These are phyloP conservation scores for Zymoseptoria crescenta DNA, from an alignment of 2,329 filamentous ascomycete species.

Conservation along the genomic window DNA sequence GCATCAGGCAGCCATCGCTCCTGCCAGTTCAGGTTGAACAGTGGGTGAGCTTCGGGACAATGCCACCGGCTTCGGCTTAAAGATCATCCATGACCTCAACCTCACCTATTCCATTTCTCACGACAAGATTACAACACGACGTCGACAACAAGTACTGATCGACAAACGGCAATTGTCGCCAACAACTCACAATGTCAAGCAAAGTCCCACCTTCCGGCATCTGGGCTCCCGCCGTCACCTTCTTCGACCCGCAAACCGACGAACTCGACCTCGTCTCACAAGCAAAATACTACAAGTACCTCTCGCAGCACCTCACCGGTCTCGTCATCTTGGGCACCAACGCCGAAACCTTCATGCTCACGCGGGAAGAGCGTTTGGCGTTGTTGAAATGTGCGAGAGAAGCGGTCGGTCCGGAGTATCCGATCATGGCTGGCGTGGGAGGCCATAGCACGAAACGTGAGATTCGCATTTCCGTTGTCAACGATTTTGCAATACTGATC, in stretches of 20 bases:
- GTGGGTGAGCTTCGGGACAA: background rate
- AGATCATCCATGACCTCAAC: background rate
- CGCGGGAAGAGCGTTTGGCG: conserved; percentile 34
- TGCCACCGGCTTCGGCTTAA: background rate
- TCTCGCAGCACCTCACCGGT: conserved; percentile 37
- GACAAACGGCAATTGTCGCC: no score
- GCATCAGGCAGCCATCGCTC: background rate
- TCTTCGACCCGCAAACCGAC: conserved; percentile 36
- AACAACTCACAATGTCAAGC: background rate
- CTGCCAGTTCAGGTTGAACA: background rate
- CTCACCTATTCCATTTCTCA: background rate
- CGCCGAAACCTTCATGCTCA: conserved; percentile 41
- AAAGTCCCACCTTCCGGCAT: conserved; percentile 46
- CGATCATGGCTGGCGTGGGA: conserved; percentile 38
- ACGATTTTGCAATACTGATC: background rate
- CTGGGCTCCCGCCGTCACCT: conserved; percentile 38
- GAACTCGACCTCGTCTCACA: conserved; percentile 36
- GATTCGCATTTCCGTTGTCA: background rate
- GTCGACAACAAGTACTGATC: conserved; percentile 11
- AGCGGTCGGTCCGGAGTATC: conserved; percentile 35
- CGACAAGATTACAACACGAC: background rate
- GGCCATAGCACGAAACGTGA: conserved; percentile 37
- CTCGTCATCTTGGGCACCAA: conserved; percentile 42
- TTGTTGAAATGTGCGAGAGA: conserved; percentile 35
- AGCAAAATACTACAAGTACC: conserved; percentile 38